Percentiles rank a stretch among this genome's conserved stretches.
Evolutionary conservation across 495 filamentous ascomycete genomes (phyloP).

Genomic region (Halenospora varia): DNA sequence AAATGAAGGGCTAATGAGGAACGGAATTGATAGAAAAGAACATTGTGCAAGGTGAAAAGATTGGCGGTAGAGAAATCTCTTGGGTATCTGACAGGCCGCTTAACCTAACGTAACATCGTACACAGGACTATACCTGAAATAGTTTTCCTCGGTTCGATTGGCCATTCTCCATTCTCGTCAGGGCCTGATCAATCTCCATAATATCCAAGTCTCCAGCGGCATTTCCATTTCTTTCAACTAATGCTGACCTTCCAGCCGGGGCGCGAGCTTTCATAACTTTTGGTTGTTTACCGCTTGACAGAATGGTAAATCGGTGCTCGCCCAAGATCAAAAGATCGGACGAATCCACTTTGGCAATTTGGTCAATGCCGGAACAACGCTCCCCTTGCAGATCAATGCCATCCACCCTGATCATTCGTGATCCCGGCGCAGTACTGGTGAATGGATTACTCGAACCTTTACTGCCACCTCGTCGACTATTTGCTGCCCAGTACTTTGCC

Average conservation of each 20-base stretch:
- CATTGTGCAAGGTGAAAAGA: not conserved
- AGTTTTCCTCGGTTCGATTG: conserved; percentile 42
- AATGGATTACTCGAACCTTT: conserved; percentile 49
- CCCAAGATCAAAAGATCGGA: conserved; percentile 61
- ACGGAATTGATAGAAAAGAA: not conserved
- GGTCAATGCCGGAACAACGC: conserved; percentile 53
- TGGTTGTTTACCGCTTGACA: conserved; percentile 10
- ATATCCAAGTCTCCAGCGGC: conserved; percentile 45
- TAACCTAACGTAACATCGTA: not conserved
- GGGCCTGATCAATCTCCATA: conserved; percentile 50
- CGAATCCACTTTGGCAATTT: conserved; percentile 36
- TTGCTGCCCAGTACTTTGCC: conserved; percentile 59
- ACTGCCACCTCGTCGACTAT: conserved; percentile 53
- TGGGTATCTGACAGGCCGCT: conserved; percentile 6
- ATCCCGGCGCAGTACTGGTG: conserved; percentile 41
- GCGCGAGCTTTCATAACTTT: conserved; percentile 10
- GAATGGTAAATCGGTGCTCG: conserved; percentile 47
- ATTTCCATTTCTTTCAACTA: conserved; percentile 37
- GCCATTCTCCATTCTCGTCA: conserved; percentile 41
- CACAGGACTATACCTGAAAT: conserved; percentile 31
- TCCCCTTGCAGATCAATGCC: conserved; percentile 62
- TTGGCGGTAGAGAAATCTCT: not conserved
- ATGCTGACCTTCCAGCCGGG: conserved; percentile 31
- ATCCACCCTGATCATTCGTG: conserved; percentile 42
- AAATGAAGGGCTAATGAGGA: not conserved